Evolutionary conservation across 2,329 filamentous ascomycete species (phyloP).

Genomic region (Fusarium sp.): DNA sequence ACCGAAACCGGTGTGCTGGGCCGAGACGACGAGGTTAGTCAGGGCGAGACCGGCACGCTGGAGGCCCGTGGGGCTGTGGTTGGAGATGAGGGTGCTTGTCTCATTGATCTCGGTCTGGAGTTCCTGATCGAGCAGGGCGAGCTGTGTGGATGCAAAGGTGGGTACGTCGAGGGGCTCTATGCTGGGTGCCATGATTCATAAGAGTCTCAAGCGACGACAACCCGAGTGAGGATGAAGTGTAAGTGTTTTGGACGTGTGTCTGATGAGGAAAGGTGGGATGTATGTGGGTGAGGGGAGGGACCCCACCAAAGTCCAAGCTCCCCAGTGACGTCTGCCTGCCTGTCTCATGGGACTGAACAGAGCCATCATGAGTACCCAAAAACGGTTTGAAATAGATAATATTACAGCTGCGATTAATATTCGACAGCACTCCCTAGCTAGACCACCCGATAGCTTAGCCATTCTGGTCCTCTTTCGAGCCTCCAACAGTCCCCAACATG

Average conservation of each 20-base stretch:
- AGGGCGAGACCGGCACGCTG: slow-evolving; percentile 85
- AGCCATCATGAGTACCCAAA: slow-evolving; percentile 22
- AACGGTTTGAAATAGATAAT: no score
- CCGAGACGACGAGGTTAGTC: slow-evolving; percentile 80
- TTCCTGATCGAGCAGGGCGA: slow-evolving; percentile 79
- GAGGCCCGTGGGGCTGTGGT: slow-evolving; percentile 78
- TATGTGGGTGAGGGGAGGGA: slow-evolving; percentile 32
- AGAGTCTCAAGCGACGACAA: not conserved
- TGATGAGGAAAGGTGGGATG: no score
- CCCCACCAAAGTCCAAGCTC: slow-evolving; percentile 41
- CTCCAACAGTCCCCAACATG: not conserved
- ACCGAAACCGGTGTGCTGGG: slow-evolving; percentile 89
- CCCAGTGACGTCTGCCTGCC: slow-evolving; percentile 17
- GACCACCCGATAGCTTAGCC: not conserved
- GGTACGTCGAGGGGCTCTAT: slow-evolving; percentile 71
- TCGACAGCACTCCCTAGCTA: not conserved
- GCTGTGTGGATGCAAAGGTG: slow-evolving; percentile 79
- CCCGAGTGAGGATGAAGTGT: slow-evolving; percentile 4
- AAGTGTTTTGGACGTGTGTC: slow-evolving; percentile 7
- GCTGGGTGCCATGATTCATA: slow-evolving; percentile 54
- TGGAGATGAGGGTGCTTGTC: slow-evolving; percentile 77
- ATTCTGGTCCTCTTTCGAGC: not conserved
- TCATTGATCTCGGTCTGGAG: slow-evolving; percentile 81
- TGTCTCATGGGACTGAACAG: slow-evolving; percentile 23
- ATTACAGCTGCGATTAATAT: no score